phyloP scores from a whole-genome alignment of 2,329 filamentous ascomycete species.

The Trichoderma aggressivum region DNA sequence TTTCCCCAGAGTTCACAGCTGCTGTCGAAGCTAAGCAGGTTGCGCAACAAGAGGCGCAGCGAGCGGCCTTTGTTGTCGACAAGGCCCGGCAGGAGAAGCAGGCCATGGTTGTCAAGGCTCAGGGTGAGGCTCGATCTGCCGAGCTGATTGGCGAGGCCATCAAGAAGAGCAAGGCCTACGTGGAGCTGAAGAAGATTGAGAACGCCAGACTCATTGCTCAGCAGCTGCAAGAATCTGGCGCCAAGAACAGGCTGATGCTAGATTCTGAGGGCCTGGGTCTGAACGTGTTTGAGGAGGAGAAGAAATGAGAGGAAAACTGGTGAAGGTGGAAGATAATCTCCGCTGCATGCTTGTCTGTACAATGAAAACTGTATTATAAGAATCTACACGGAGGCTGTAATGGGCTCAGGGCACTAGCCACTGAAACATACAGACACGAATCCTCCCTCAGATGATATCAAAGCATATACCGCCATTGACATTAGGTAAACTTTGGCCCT shows the following conservation, averaged over 20 bases:
- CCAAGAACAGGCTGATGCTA: slow-evolving; percentile 90
- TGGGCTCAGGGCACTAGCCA: background rate
- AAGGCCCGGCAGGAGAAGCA: slow-evolving; percentile 99
- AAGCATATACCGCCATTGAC: background rate
- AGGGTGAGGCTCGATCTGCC: slow-evolving; percentile 97
- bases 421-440: background rate
- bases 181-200: slow-evolving; percentile 97
- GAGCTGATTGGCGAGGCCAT: slow-evolving; percentile 98
- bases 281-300: slow-evolving; percentile 68
- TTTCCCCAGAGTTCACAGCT: slow-evolving; percentile 71
- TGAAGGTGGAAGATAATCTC: slow-evolving; percentile 38
- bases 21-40: slow-evolving; percentile 73
- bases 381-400: slow-evolving; percentile 13
- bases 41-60: slow-evolving; percentile 88
- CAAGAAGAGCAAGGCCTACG: slow-evolving; percentile 98
- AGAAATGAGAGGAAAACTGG: slow-evolving; percentile 37
- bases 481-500: background rate
- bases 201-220: slow-evolving; percentile 87
- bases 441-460: background rate
- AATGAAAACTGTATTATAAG: slow-evolving; percentile 32
- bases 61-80: slow-evolving; percentile 96
- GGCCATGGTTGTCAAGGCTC: slow-evolving; percentile 94
- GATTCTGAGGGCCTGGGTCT: slow-evolving; percentile 87
- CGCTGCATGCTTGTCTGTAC: slow-evolving; percentile 42
- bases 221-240: slow-evolving; percentile 79